Conservation (phyloP, 2,329 filamentous ascomycete species). For the Calonectria montana region DNA sequence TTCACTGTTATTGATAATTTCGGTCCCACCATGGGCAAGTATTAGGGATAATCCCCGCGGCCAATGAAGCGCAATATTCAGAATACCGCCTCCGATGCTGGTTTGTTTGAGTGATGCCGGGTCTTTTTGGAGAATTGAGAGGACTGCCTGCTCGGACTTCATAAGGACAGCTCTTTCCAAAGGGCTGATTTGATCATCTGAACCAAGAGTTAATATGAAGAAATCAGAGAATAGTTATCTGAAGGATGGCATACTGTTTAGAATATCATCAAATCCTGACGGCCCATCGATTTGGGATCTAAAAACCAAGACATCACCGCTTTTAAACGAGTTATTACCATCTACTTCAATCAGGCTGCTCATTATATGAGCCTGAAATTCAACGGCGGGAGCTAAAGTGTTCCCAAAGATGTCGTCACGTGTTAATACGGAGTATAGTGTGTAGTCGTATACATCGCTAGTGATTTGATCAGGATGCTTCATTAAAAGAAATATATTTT, state of each 20-base stretch:
- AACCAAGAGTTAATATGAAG: not conserved
- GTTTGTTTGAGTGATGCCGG: not conserved
- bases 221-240: not conserved
- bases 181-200: not conserved
- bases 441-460: not conserved
- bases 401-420: too few relatives aligned
- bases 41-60: not conserved
- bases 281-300: not conserved
- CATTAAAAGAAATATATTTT: not conserved
- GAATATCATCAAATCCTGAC: not conserved
- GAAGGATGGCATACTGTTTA: not conserved
- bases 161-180: not conserved
- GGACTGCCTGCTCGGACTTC: not conserved
- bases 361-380: not conserved
- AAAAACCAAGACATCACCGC: not conserved
- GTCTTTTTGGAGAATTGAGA: not conserved
- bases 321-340: not conserved
- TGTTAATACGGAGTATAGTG: not conserved
- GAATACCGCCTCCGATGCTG: not conserved
- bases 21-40: not conserved
- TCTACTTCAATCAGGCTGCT: not conserved
- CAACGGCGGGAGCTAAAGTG: not conserved
- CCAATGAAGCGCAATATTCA: not conserved
- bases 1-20: not conserved
- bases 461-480: not conserved